Evolutionary conservation across 2,329 filamentous ascomycete genomes (phyloP), one percentile per base, ranked within the genome.

Genomic region (Alternaria angustiovoidea): DNA sequence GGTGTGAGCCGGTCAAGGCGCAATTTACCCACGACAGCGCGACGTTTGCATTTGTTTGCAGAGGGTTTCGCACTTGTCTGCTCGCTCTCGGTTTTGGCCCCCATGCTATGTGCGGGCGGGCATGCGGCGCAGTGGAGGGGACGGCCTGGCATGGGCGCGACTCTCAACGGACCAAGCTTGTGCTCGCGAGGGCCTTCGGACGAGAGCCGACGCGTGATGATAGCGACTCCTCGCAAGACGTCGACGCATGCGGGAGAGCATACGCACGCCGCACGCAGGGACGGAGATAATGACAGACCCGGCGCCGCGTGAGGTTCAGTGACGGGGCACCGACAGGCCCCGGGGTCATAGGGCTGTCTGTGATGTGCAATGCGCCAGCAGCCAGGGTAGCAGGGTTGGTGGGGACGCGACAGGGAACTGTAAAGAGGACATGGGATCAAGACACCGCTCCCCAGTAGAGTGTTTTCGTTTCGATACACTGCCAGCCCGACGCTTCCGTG

Each of bases 271-370:
- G 44, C 54, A 62, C 58, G 62, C 65, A 56, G 59, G 57, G 52
- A 59, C 68, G 68, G 68, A 68, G 62, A 63, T 65, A 64, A 56
- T 59, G 56, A 59, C 65, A 61, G 65, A 62, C 46, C 65, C 68
- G 64, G 63, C 47, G 57, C 57, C 51, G 64, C 54, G 55, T 43
- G 41, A 57, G 55, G 53, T 34, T 42, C 53, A 42, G 63, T 41
- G 56, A 57, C 11, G 38, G 38, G 38, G 38, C 32, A 28, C 53
- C 44, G 54, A 53, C 51, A 54, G 48, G 64, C 64, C 46, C 66
- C 68, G 70, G 69, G 63, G 63, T 60, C 65, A 57, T 70, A 72
- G 68, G 69, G 67, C 69, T 69, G 67, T 63, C 56, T 58, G 62
- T 59, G 47, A 57, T 36, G 52, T 53, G 54, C 59, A 52, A 54